Evolutionary conservation across 768 basidiomycete genomes (phyloP).

Genomic region (Suillus paluster): DNA sequence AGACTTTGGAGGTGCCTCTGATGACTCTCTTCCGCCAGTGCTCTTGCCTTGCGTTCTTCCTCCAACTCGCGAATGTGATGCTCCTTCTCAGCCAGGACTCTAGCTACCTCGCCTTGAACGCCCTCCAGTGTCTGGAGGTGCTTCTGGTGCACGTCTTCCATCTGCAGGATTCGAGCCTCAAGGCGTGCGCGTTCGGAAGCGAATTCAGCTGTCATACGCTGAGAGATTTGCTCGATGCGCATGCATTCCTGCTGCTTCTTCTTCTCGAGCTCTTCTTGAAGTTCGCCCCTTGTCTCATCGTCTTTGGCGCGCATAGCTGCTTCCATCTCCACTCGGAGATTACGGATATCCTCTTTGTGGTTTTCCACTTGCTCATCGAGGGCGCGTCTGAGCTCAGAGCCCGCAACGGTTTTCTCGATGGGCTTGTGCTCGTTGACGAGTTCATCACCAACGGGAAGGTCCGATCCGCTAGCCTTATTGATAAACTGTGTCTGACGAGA

Average conservation of each 20-base stretch:
- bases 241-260: conserved; percentile 49
- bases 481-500: conserved; percentile 42
- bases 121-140: conserved; percentile 22
- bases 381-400: conserved; percentile 54
- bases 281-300: conserved; percentile 48
- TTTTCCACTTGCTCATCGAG: conserved; percentile 49
- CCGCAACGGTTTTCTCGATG: conserved; percentile 56
- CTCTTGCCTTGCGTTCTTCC: conserved; percentile 33
- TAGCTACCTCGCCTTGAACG: conserved; percentile 29
- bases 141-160: conserved; percentile 29
- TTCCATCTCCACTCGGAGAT: conserved; percentile 52
- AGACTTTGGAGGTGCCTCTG: conserved; percentile 31
- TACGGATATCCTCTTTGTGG: conserved; percentile 50
- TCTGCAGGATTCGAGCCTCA: conserved; percentile 28
- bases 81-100: conserved; percentile 33
- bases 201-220: conserved; percentile 44
- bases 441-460: conserved; percentile 51
- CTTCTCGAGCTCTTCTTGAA: conserved; percentile 47
- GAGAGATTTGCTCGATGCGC: conserved; percentile 44
- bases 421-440: conserved; percentile 52
- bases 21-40: conserved; percentile 30
- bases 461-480: conserved; percentile 48
- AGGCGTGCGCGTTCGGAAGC: conserved; percentile 40
- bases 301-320: conserved; percentile 48
- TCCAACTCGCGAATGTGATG: conserved; percentile 31